Evolutionary conservation across 2,329 filamentous ascomycete species (phyloP), one percentile per base, ranked within the genome.

Genomic region (Ceratocystis eucalypticola): DNA sequence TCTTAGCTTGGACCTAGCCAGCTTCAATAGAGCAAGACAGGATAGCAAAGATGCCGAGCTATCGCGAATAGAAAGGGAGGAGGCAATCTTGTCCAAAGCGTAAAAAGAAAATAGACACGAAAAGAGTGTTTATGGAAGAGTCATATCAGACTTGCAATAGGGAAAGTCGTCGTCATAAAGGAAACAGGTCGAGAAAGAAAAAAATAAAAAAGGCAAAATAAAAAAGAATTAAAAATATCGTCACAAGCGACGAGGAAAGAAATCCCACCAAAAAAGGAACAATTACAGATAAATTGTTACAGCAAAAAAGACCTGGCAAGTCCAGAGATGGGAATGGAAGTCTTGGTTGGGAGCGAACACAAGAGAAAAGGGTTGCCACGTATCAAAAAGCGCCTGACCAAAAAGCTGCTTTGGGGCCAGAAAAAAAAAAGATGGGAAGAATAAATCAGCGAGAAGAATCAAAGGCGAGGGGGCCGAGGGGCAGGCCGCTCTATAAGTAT

Each of bases 401-500:
- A 46, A 61, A 65, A 50, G 48, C 28, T 63, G 65, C 22, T 41
- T 28, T n/a, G 62, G 61, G 33, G 63, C 33, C 28, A 20, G 53
- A 64, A 66, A 64, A 33, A 61, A 28, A 33, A 62, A 66, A 66
- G 65, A 59, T 64, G 65, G 65, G 46, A 66, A 63, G 55, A 67
- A 67, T 65, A 65, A 62, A 59, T 59, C 62, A 63, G 59, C 66
- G 67, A 57, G 62, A 65, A 65, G 63, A 68, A 62, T 68, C 68
- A 68, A 55, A 65, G 66, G 66, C 20, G 59, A 69, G 65, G 65
- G 64, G 65, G 67, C 65, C 75, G 76, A 76, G 76, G 75, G 76
- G 76, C 75, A 76, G 74, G 75, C 74, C 73, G 73, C 74, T 75
- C 75, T 76, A 77, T 77, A 76, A 76, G 75, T 75, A 74, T 74